phyloP scores from a whole-genome alignment of 2,329 filamentous ascomycete genomes.

The Hymenoscyphus occultus region DNA sequence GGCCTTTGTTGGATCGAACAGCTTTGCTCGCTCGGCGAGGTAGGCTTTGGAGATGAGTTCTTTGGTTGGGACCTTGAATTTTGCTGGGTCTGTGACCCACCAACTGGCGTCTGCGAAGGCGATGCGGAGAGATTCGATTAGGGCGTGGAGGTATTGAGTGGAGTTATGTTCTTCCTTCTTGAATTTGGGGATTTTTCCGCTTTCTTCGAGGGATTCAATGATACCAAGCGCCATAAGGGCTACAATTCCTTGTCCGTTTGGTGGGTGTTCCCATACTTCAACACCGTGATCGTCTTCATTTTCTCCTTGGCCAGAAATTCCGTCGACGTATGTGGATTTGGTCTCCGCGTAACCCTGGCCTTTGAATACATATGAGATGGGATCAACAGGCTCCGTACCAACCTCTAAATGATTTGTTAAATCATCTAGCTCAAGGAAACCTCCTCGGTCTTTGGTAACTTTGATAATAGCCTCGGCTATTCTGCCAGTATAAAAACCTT shows the following conservation, averaged over 20 bases:
- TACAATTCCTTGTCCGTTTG: conserved; percentile 93
- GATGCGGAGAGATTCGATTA: conserved; percentile 85
- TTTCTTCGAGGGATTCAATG: conserved; percentile 76
- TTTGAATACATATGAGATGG: conserved; percentile 77
- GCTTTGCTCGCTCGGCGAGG: conserved; percentile 63
- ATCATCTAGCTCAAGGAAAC: conserved; percentile 76
- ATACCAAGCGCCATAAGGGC: conserved; percentile 94
- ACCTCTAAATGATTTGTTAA: conserved; percentile 70
- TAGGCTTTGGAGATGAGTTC: conserved; percentile 71
- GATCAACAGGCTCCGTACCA: conserved; percentile 76
- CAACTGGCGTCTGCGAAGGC: conserved; percentile 87
- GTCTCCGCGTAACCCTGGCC: conserved; percentile 57
- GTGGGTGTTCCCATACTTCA: conserved; percentile 93
- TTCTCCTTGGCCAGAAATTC: conserved; percentile 39
- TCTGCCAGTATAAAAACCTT: conserved; percentile 84
- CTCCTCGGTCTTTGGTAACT: conserved; percentile 72
- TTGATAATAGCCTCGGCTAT: conserved; percentile 80
- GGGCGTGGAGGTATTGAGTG: conserved; percentile 73
- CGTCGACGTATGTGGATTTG: conserved; percentile 44
- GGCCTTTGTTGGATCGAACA: conserved; percentile 58
- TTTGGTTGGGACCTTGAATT: conserved; percentile 64
- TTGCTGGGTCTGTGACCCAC: conserved; percentile 84
- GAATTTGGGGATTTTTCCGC: conserved; percentile 72
- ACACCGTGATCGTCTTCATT: conserved; percentile 53
- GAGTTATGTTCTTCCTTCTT: conserved; percentile 73